These are phyloP conservation scores for Colletotrichum sp. DNA, from an alignment of 2,329 filamentous ascomycete species.

Conservation along the genomic window DNA sequence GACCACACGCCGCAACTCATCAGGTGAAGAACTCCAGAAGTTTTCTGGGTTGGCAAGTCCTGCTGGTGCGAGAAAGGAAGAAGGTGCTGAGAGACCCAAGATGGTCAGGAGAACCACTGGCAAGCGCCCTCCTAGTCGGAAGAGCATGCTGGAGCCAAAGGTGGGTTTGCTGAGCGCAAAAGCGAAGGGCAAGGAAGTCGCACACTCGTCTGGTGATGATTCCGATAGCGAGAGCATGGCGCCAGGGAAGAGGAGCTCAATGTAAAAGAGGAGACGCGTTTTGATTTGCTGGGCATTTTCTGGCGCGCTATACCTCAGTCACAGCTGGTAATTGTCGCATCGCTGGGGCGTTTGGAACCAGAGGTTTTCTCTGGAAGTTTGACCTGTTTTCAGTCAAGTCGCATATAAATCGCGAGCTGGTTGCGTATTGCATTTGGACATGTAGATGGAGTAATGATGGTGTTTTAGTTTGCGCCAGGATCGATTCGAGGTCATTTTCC, in stretches of 20 bases:
- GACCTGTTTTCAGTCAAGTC: background rate
- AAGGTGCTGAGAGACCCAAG: slow-evolving; percentile 25
- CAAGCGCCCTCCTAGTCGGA: slow-evolving; percentile 41
- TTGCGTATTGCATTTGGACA: slow-evolving; percentile 8
- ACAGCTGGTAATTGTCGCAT: slow-evolving; percentile 9
- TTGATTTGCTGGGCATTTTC: slow-evolving; percentile 17
- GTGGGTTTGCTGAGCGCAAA: slow-evolving; percentile 37
- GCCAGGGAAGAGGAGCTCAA: slow-evolving; percentile 44
- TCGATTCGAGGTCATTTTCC: background rate
- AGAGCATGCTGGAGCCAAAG: slow-evolving; percentile 47
- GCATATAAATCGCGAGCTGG: background rate
- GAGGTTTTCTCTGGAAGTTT: background rate
- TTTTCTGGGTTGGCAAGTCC: slow-evolving; percentile 27
- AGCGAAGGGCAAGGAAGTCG: slow-evolving; percentile 54
- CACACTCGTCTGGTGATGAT: slow-evolving; percentile 34
- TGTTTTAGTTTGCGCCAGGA: background rate
- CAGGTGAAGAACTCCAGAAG: slow-evolving; percentile 42
- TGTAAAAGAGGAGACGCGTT: slow-evolving; percentile 31
- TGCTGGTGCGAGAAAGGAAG: slow-evolving; percentile 39
- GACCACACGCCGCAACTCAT: slow-evolving; percentile 57
- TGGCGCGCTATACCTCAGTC: slow-evolving; percentile 21
- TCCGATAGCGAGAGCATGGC: slow-evolving; percentile 28
- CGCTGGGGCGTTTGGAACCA: slow-evolving; percentile 13
- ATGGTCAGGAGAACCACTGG: slow-evolving; percentile 30
- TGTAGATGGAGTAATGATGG: slow-evolving; percentile 14